These are phyloP conservation scores for Candida fluviatilis DNA, from an alignment of 805 yeast genomes.

Conservation along the genomic window DNA sequence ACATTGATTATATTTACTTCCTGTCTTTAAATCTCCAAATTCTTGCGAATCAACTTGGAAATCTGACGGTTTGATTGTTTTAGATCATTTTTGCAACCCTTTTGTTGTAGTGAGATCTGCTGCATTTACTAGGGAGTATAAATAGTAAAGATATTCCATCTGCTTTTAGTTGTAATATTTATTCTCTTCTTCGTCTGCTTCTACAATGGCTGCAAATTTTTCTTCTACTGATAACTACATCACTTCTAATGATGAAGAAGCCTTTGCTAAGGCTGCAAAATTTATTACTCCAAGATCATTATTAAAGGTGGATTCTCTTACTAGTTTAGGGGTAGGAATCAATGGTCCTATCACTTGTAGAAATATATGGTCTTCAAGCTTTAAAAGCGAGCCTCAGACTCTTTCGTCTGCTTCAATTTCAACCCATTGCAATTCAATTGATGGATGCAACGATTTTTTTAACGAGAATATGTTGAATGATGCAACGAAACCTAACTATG, in stretches of 20 bases:
- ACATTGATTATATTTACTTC: too few species aligned
- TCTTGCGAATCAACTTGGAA: too few species aligned
- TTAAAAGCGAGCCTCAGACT: constrained; percentile 2
- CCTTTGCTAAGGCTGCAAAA: constrained; percentile 1
- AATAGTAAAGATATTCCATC: neutral
- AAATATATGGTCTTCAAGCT: constrained; percentile 18
- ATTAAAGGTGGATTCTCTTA: constrained; percentile 13
- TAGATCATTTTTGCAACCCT: too few species aligned
- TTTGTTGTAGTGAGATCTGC: too few species aligned
- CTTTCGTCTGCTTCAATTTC: constrained; percentile 5
- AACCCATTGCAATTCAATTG: neutral
- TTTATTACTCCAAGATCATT: constrained; percentile 18
- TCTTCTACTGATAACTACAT: neutral
- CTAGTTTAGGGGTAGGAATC: neutral
- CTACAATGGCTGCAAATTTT: constrained; percentile 1
- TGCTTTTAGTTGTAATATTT: neutral
- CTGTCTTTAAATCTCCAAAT: too few species aligned
- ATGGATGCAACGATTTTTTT: neutral
- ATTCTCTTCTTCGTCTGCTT: neutral
- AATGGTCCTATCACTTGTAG: constrained; percentile 7
- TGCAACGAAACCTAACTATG: neutral
- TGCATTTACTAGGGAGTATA: neutral
- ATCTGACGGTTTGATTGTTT: too few species aligned
- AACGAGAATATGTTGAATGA: neutral
- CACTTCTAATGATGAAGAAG: neutral